Evolutionary conservation across 345 rosid species (phyloP).

Genomic region (Citrus medica): DNA sequence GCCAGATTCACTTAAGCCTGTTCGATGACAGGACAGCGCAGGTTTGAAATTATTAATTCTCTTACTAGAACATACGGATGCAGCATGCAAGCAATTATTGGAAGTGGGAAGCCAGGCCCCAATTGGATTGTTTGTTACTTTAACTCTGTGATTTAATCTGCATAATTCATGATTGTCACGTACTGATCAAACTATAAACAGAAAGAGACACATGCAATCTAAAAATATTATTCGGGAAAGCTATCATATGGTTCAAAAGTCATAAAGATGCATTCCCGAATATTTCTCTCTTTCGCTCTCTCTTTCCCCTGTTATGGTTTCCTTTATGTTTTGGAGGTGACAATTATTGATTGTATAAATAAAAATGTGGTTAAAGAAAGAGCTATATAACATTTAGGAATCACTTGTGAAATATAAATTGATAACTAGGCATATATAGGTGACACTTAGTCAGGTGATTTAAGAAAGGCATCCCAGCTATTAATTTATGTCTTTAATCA

Average conservation of each 20-base stretch:
- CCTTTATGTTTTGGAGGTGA: background rate
- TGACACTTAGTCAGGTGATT: background rate
- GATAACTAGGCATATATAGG: background rate
- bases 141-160: background rate
- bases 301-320: background rate
- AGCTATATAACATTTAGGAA: background rate
- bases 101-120: background rate
- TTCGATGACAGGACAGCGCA: no score
- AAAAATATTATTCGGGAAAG: background rate
- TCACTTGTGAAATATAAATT: slow-evolving; percentile 3
- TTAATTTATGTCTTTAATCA: background rate
- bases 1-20: no score
- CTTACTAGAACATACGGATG: no score
- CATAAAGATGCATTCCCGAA: slow-evolving; percentile 9
- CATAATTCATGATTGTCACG: background rate
- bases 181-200: background rate
- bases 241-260: background rate
- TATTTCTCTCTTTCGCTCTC: background rate
- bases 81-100: background rate
- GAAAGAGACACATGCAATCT: background rate
- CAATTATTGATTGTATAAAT: no score
- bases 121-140: background rate
- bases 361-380: background rate
- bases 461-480: background rate
- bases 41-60: no score